Base-by-base conservation (phyloP, 768 basidiomycete species). In the Boletus sp. region DNA sequence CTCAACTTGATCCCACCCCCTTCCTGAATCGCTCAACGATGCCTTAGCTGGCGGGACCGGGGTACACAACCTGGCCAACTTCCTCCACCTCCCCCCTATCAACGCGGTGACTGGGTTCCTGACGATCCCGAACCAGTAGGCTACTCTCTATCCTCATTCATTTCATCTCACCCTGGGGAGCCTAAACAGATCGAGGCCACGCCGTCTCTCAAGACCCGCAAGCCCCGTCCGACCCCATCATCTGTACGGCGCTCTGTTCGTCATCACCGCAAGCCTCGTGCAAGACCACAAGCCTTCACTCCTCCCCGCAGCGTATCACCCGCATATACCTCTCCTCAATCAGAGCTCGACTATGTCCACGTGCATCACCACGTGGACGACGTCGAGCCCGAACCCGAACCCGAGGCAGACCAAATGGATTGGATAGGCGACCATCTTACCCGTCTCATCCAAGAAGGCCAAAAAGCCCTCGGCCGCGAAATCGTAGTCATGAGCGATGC, bases 401-500 rank as follows among this genome's bases (percentile, higher is more conserved):
- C 72, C 30, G 75, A 79, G n/a, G 77, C 6, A 2, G 64, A 61
- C 43, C 63, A 90, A 79, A 91, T 92, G 87, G 87, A 90, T 60
- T 90, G 87, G 87, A 87, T 92, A 55, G 86, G 87, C 19, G 83
- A 81, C 57, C 83, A 81, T 58, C 79, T 93, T 30, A 70, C 81
- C 27, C 72, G 72, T 55, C 80, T 93, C 47, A 93, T 93, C 58
- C 82, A 84, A 63, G 83, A 93, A 62, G 91, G 91, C 15, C 84
- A 88, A 65, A 83, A 80, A 43, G 91, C 91, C 0, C 77, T 93
- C 7, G 82, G 80, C 14, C 75, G 79, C n/a, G 89, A 93, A 65
- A 77, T 93, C 15, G 90, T 93, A 9, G 82, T 90, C 5, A 82
- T 84, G 80, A 84, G 83, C 56, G 89, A 90, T 44, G 76, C 77